Percentiles rank a stretch among this genome's conserved stretches.
These are phyloP conservation scores for Vaccinium corymbosum DNA, from an alignment of 148 eudicot genomes.

Conservation along the genomic window DNA sequence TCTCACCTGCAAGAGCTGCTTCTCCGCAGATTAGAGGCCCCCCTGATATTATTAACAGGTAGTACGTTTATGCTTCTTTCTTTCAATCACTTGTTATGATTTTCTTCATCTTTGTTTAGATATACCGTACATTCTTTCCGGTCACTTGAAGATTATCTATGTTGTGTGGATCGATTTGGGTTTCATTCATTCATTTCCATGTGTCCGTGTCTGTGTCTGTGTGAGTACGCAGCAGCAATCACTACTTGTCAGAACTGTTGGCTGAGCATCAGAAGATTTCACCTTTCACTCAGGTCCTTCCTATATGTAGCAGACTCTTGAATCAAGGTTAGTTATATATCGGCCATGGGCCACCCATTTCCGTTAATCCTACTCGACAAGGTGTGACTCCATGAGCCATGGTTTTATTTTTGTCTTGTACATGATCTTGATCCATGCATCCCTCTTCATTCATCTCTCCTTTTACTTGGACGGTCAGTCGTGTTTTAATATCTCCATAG, in stretches of 20 bases:
- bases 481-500: not conserved
- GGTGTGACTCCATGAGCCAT: not conserved
- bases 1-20: constrained; percentile 75
- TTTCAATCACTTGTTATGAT: constrained; percentile 1
- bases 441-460: not conserved
- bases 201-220: not conserved
- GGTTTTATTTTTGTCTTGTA: not conserved
- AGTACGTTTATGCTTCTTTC: constrained; percentile 11
- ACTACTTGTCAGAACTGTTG: constrained; percentile 88
- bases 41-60: constrained; percentile 55
- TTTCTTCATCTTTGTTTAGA: not conserved
- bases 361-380: not conserved
- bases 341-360: not conserved
- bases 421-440: not conserved
- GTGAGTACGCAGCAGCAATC: constrained; percentile 46
- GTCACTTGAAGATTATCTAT: not conserved
- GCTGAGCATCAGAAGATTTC: constrained; percentile 92
- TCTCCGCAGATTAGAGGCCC: constrained; percentile 86
- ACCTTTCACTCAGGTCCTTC: constrained; percentile 87
- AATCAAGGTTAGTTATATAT: constrained; percentile 68
- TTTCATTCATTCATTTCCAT: not conserved
- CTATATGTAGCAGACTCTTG: constrained; percentile 81
- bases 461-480: not conserved
- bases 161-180: constrained; percentile 12
- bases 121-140: not conserved